Base-by-base conservation (phyloP, 108 stramenopile genomes). In the Nitzschia putrida region DNA sequence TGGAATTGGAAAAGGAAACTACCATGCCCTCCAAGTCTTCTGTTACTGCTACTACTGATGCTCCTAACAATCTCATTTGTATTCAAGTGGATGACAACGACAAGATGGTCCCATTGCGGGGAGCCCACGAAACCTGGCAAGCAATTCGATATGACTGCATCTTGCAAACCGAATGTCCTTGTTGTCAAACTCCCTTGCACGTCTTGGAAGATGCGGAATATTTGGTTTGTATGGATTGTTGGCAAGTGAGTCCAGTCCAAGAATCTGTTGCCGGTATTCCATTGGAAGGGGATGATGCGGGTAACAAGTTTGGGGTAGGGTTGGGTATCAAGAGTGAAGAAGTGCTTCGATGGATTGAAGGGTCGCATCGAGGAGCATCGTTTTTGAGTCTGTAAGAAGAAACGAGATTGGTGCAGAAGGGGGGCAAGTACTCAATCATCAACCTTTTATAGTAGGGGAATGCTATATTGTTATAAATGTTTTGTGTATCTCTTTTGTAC, bases 161-260 rank as follows among this genome's bases (percentile, higher is more conserved):
- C 8, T 44, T 43, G 8, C 43, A 41, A 1, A 47, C 24, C 1
- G 40, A n/a, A 9, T 63, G 61, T 8, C 10, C 38, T 3, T 37
- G 21, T 12, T 63, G 61, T 38, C 37, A 63, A 23, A 13, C 61
- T 10, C n/a, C 18, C 8, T 38, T 63, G n/a, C 61, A 63, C 8
- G 61, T 63, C 0, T 11, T 63, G 14, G 61, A 63, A 47, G 44
- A 63, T 22, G 61, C 61, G 0, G 61, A 63, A 47, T 63, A 63
- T 24, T 2, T 63, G 0, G 61, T 63, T 1, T 63, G 61, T 8
- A n/a, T 39, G 38, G 61, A 63, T 24, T 63, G 61, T 24, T 63
- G 61, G 61, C 43, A 21, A 43, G 42, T 63, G 12, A 43, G 61
- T 10, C 20, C 43, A 21, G 44, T 63, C 0, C 38, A 45, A 47